Percentiles rank a stretch among this genome's conserved stretches.
Evolutionary conservation across 2,329 filamentous ascomycete species (phyloP).

Genomic region (Penicillium sp.): DNA sequence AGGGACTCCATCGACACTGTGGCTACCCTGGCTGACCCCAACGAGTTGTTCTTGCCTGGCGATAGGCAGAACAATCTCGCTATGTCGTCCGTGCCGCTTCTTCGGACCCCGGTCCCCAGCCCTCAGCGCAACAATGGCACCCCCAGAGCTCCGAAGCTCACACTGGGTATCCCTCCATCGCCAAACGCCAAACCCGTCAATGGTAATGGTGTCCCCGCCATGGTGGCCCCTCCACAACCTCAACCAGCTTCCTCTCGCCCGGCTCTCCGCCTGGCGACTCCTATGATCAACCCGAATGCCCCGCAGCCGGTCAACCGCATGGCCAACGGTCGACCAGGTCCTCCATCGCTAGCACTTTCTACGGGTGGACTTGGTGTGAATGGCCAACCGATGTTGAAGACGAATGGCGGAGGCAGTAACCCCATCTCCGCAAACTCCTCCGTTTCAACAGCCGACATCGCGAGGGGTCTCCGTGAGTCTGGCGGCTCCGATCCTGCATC

Average conservation of each 20-base stretch:
- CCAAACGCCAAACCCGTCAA: slow-evolving; percentile 75
- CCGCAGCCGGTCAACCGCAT: slow-evolving; percentile 60
- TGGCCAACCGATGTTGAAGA: slow-evolving; percentile 75
- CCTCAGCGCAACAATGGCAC: slow-evolving; percentile 61
- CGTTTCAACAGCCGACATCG: slow-evolving; percentile 80
- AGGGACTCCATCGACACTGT: slow-evolving; percentile 30
- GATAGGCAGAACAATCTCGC: slow-evolving; percentile 47
- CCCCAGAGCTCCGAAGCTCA: slow-evolving; percentile 72
- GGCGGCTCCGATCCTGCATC: slow-evolving; percentile 82
- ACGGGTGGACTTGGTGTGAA: slow-evolving; percentile 78
- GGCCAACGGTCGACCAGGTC: slow-evolving; percentile 54
- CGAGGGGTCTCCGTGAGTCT: slow-evolving; percentile 66
- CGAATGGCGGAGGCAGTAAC: slow-evolving; percentile 65
- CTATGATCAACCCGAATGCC: slow-evolving; percentile 73
- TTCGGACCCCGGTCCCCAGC: slow-evolving; percentile 79
- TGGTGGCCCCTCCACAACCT: slow-evolving; percentile 31
- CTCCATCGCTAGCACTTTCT: slow-evolving; percentile 54
- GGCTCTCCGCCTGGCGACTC: slow-evolving; percentile 78
- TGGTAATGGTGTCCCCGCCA: slow-evolving; percentile 47
- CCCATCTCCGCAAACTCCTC: slow-evolving; percentile 85
- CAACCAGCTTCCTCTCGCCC: slow-evolving; percentile 63
- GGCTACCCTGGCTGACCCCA: slow-evolving; percentile 40
- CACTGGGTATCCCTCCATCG: slow-evolving; percentile 85
- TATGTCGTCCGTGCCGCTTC: slow-evolving; percentile 75
- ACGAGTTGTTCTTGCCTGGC: slow-evolving; percentile 43